phyloP scores from a whole-genome alignment of 129 eudicot genomes.

The Silybum marianum region DNA sequence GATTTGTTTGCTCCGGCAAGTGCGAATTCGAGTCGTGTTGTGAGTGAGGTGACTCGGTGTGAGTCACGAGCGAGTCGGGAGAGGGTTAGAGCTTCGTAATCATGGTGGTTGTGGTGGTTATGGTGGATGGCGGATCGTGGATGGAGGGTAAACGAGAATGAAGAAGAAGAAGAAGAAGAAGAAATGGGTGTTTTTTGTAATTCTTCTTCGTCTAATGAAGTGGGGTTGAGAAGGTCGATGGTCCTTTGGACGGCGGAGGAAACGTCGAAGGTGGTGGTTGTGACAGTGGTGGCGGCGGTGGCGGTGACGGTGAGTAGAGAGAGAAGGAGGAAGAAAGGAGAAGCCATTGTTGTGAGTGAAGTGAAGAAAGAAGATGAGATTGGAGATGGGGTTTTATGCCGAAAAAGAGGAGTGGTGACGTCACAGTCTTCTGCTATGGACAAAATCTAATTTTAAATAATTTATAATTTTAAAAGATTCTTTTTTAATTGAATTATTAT shows the following conservation, averaged over 20 bases:
- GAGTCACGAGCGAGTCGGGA: conserved; percentile 65
- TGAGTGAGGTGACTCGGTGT: conserved; percentile 42
- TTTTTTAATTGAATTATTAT: no score
- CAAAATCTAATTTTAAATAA: conserved; percentile 14
- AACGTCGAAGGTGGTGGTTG: conserved; percentile 35
- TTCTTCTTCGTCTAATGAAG: neutral
- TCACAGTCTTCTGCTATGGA: conserved; percentile 25
- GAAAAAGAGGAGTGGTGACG: conserved; percentile 28
- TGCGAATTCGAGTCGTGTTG: conserved; percentile 18
- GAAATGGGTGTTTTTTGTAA: neutral
- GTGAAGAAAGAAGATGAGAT: conserved; percentile 33
- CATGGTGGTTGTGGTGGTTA: conserved; percentile 17
- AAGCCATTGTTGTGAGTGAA: conserved; percentile 31
- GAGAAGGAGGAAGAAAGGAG: conserved; percentile 19
- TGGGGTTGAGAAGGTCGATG: conserved; percentile 31
- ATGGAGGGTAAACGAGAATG: conserved; percentile 46
- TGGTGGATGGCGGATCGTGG: conserved; percentile 47
- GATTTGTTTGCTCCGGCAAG: conserved; percentile 21
- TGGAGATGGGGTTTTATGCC: conserved; percentile 16
- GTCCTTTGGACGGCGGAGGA: conserved; percentile 36
- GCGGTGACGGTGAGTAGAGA: conserved; percentile 14
- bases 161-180: conserved; percentile 30
- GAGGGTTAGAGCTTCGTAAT: conserved; percentile 51
- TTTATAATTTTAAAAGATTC: neutral
- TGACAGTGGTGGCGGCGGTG: conserved; percentile 12